phyloP scores from a whole-genome alignment of 306 rosid genomes.

The Lathyrus aphaca region DNA sequence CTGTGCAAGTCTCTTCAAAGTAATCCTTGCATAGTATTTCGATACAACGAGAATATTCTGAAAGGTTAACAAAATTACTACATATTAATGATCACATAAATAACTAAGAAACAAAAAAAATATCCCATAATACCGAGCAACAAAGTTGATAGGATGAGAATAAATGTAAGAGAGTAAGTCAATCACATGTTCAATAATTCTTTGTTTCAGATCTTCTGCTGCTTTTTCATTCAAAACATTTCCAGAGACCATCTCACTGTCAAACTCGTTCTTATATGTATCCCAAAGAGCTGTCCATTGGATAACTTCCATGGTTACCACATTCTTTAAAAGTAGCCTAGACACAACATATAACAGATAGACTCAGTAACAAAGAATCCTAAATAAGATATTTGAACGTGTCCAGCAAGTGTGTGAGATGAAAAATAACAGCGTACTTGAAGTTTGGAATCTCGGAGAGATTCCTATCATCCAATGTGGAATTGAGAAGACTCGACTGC shows the following conservation, averaged over 20 bases:
- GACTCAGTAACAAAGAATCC: slow-evolving; percentile 23
- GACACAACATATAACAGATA: slow-evolving; percentile 29
- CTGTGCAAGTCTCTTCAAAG: slow-evolving; percentile 77
- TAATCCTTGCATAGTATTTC: slow-evolving; percentile 68
- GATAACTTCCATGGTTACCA: slow-evolving; percentile 90
- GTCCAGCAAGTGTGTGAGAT: background rate
- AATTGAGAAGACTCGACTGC: slow-evolving; percentile 94
- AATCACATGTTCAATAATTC: slow-evolving; percentile 87
- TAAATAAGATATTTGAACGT: background rate
- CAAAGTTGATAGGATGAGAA: slow-evolving; percentile 15
- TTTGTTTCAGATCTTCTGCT: slow-evolving; percentile 81
- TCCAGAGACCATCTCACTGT: slow-evolving; percentile 72
- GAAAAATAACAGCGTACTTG: slow-evolving; percentile 45
- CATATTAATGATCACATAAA: slow-evolving; percentile 25
- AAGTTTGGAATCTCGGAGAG: slow-evolving; percentile 78
- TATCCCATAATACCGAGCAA: slow-evolving; percentile 5
- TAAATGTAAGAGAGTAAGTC: background rate
- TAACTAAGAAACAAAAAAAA: slow-evolving; percentile 25
- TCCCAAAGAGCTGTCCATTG: slow-evolving; percentile 89
- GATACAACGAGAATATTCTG: slow-evolving; percentile 95
- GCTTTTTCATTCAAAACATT: slow-evolving; percentile 80
- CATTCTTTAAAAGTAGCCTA: slow-evolving; percentile 78
- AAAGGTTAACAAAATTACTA: slow-evolving; percentile 19
- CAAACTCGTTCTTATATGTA: slow-evolving; percentile 76
- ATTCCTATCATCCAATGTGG: slow-evolving; percentile 88